Evolutionary conservation across 2,329 filamentous ascomycete genomes (phyloP).

Genomic region (Alternaria sp.): DNA sequence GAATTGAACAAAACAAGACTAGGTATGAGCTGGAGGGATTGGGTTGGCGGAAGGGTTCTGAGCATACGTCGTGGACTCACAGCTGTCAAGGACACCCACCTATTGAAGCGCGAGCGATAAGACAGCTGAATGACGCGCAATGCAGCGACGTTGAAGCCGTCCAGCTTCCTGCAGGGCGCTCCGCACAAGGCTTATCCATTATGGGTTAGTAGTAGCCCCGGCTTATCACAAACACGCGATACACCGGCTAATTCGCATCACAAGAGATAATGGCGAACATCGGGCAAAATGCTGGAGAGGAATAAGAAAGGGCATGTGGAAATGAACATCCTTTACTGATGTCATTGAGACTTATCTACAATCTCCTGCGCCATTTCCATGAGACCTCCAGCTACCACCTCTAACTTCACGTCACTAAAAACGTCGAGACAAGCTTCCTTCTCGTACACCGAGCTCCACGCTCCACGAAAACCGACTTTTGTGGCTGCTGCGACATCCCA

Average conservation of each 20-base stretch:
- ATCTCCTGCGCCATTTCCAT: slow-evolving; percentile 18
- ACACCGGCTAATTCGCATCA: neutral
- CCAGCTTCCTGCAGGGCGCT: slow-evolving; percentile 2
- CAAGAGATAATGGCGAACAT: slow-evolving; percentile 36
- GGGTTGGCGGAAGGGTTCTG: neutral
- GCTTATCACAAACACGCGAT: slow-evolving; percentile 3
- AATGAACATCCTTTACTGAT: neutral
- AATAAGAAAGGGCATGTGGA: neutral
- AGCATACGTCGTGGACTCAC: neutral
- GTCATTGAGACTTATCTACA: slow-evolving; percentile 18
- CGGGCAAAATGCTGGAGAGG: slow-evolving; percentile 39
- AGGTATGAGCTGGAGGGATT: neutral
- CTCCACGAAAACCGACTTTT: slow-evolving; percentile 52
- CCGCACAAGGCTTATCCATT: slow-evolving; percentile 4
- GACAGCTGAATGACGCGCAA: neutral
- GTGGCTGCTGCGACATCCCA: slow-evolving; percentile 66
- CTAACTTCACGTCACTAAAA: slow-evolving; percentile 17
- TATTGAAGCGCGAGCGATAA: neutral
- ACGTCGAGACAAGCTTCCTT: slow-evolving; percentile 19
- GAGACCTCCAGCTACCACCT: slow-evolving; percentile 15
- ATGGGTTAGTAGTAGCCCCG: slow-evolving; percentile 3
- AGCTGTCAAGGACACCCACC: neutral
- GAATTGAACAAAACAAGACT: neutral
- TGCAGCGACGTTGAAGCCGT: slow-evolving; percentile 5
- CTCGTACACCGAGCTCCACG: slow-evolving; percentile 21